A percentile compares a stretch with the other conserved stretches of the same genome.
These are phyloP conservation scores for Verticillium klebahnii DNA, from an alignment of 2,329 filamentous ascomycete species.

Conservation along the genomic window DNA sequence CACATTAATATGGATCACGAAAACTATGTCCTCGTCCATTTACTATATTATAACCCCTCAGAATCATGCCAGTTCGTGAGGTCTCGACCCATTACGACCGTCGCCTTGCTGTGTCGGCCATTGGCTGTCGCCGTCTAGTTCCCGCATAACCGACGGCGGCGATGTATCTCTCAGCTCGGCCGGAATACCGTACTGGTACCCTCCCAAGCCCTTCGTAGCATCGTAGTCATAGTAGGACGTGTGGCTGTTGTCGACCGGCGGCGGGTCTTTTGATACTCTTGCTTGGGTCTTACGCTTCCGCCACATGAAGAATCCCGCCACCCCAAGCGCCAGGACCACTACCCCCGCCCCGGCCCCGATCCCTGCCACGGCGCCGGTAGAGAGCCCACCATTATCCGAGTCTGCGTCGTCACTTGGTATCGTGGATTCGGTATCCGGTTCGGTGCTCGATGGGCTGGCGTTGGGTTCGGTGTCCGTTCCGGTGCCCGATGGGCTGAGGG, in stretches of 20 bases:
- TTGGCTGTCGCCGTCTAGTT: background rate
- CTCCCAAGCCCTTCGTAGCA: background rate
- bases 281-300: slow-evolving; percentile 2
- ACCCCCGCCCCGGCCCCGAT: slow-evolving; percentile 26
- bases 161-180: background rate
- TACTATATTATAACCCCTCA: too few relatives aligned
- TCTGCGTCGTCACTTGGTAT: slow-evolving; percentile 6
- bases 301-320: slow-evolving; percentile 17
- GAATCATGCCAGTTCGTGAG: too few relatives aligned
- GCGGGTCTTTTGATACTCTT: background rate
- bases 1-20: too few relatives aligned
- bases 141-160: background rate
- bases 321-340: slow-evolving; percentile 15
- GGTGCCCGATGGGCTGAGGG: background rate
- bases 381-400: slow-evolving; percentile 13
- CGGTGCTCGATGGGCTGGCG: background rate
- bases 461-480: too few relatives aligned
- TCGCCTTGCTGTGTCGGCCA: background rate
- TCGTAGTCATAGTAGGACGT: background rate
- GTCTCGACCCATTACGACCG: too few relatives aligned
- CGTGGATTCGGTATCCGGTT: background rate
- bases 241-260: background rate
- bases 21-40: too few relatives aligned
- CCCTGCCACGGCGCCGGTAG: slow-evolving; percentile 26
- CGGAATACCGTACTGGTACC: background rate